Percentiles rank a stretch among this genome's conserved stretches.
These are phyloP conservation scores for Phialocephala sp. DNA, from an alignment of 2,329 filamentous ascomycete genomes.

Conservation along the genomic window DNA sequence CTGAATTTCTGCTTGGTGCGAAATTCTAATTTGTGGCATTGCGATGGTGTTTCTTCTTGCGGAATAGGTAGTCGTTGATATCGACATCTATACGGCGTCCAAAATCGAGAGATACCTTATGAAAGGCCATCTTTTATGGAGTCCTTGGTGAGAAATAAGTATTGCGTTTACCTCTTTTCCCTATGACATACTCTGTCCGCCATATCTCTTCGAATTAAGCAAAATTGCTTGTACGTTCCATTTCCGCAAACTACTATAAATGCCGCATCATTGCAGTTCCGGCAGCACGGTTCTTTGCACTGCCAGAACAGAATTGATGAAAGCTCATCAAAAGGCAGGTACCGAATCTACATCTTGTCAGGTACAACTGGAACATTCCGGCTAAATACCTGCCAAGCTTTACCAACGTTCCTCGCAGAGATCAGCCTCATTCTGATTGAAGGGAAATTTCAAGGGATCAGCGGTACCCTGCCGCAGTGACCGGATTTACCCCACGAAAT, in stretches of 20 bases:
- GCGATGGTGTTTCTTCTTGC: not conserved
- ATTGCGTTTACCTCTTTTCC: not conserved
- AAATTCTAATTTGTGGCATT: not conserved
- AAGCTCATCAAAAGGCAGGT: not conserved
- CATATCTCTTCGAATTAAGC: not conserved
- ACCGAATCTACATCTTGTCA: not conserved
- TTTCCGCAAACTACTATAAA: not conserved
- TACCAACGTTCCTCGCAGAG: not conserved
- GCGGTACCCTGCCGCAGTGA: not conserved
- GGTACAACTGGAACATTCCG: not conserved
- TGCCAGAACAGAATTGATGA: not conserved
- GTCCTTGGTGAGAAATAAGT: not conserved
- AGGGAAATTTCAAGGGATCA: conserved; percentile 3
- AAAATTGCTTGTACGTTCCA: not conserved
- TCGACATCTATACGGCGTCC: not conserved
- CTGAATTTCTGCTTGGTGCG: not conserved
- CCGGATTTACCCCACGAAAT: conserved; percentile 6
- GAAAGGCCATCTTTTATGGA: not conserved
- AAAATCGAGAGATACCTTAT: not conserved
- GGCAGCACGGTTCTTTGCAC: not conserved
- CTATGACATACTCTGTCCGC: no score
- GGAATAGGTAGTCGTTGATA: not conserved
- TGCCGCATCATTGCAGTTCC: not conserved
- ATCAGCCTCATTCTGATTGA: conserved; percentile 8
- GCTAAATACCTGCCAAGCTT: conserved; percentile 10